These are phyloP conservation scores for Lactifluus rugatus DNA, from an alignment of 768 basidiomycete species.

Conservation along the genomic window DNA sequence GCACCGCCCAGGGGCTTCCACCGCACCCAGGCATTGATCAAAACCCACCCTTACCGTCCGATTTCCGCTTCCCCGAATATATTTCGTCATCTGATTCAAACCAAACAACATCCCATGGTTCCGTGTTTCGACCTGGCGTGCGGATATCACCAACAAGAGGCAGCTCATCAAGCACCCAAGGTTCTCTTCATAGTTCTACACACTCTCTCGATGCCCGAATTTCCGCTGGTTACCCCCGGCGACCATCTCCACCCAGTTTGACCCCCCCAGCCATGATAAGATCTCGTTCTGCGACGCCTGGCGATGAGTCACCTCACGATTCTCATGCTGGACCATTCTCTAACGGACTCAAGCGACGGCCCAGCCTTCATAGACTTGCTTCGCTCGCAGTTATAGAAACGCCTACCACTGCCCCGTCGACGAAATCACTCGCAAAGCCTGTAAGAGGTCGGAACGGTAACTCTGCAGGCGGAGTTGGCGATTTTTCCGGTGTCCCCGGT, in stretches of 20 bases:
- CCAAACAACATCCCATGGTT: not conserved
- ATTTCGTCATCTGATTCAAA: slow-evolving; percentile 8
- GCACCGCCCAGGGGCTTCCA: slow-evolving; percentile 5
- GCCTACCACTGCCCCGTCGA: slow-evolving; percentile 29
- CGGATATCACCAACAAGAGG: slow-evolving; percentile 8
- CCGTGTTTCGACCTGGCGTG: not conserved
- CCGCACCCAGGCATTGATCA: slow-evolving; percentile 1
- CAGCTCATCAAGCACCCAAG: not conserved
- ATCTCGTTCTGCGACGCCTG: slow-evolving; percentile 29
- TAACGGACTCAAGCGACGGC: slow-evolving; percentile 24
- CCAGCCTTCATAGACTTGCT: slow-evolving; percentile 40
- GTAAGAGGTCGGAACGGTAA: slow-evolving; percentile 41
- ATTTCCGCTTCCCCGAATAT: slow-evolving; percentile 32
- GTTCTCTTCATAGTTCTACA: slow-evolving; percentile 38
- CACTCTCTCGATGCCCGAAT: slow-evolving; percentile 41
- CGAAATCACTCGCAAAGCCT: slow-evolving; percentile 36
- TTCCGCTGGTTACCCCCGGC: slow-evolving; percentile 20
- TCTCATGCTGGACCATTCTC: slow-evolving; percentile 1
- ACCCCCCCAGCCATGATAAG: slow-evolving; percentile 26
- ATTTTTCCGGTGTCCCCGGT: slow-evolving; percentile 41
- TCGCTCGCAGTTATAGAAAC: slow-evolving; percentile 49
- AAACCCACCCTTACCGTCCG: slow-evolving; percentile 11
- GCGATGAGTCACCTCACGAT: slow-evolving; percentile 13
- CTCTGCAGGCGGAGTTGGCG: slow-evolving; percentile 33
- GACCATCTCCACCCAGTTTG: slow-evolving; percentile 24